Evolutionary conservation across 768 basidiomycete genomes (phyloP), one percentile per base, ranked within the genome.

Genomic region (Agrocybe pediades): DNA sequence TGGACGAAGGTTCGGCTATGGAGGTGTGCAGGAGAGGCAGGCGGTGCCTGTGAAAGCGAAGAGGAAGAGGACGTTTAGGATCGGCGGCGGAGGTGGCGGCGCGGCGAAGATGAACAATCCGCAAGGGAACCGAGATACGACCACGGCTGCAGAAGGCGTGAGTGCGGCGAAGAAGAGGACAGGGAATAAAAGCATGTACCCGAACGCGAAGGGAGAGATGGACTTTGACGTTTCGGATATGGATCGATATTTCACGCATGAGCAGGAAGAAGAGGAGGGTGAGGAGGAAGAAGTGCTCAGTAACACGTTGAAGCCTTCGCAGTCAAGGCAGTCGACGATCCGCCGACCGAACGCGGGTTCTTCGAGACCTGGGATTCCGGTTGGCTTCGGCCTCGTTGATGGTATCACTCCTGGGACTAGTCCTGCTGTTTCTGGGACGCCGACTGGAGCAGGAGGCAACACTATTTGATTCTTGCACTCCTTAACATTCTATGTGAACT

Each of bases 141-240:
- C 23, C n/a, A 9, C 39, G 20, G 19, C 42, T 2, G 39, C 40
- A 24, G 17, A 21, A n/a, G 17, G 17, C 36, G 21, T 40, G 25
- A 43, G 41, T 11, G 30, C 44, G 19, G 29, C 29, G 17, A 26
- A 52, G 46, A 45, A 39, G 13, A 46, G 45, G 36, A 27, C 26
- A 24, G 30, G 29, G 53, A 40, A 17, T 33, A 19, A 47, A 26
- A 23, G 6, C 30, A 41, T 46, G 44, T 48, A 30, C 29, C 30
- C 9, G 25, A 50, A 29, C 36, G 51, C 57, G 67, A 49, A 40
- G 71, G 54, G 61, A 71, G 55, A 52, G 20, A 30, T 43, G 6
- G 76, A 79, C 33, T 89, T 89, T 55, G 86, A 88, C 56, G 80
- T 74, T 36, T 81, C 81, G 9, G 89, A 91, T 63, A 85, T 90